Evolutionary conservation across 164 flowering plant genomes (phyloP).

Genomic region (Liquidambar formosana): DNA sequence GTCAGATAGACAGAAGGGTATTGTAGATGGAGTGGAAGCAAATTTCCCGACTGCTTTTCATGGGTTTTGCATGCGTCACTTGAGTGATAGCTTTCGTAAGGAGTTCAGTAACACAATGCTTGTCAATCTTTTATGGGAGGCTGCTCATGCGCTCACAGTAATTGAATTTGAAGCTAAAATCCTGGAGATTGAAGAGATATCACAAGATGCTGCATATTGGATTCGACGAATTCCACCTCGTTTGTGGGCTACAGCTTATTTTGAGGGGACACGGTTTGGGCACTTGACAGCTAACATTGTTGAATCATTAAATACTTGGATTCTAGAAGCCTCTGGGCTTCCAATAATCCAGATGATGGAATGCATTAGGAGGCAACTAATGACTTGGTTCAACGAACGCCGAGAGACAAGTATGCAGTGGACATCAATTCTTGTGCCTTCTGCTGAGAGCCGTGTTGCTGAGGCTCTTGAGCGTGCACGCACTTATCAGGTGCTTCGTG

Average conservation of each 20-base stretch:
- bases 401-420: slow-evolving; percentile 73
- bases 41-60: slow-evolving; percentile 77
- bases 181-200: slow-evolving; percentile 62
- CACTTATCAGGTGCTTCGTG: slow-evolving; percentile 63
- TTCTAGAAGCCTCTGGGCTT: slow-evolving; percentile 68
- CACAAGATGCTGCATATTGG: slow-evolving; percentile 78
- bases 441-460: slow-evolving; percentile 65
- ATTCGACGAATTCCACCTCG: slow-evolving; percentile 62
- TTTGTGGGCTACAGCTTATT: slow-evolving; percentile 74
- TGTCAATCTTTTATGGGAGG: slow-evolving; percentile 70
- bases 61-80: slow-evolving; percentile 76
- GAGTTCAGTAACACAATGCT: slow-evolving; percentile 66
- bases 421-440: slow-evolving; percentile 69
- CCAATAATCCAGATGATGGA: slow-evolving; percentile 79
- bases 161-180: slow-evolving; percentile 62
- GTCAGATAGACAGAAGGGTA: slow-evolving; percentile 66
- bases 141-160: slow-evolving; percentile 63
- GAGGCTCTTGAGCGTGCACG: slow-evolving; percentile 69
- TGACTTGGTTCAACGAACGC: slow-evolving; percentile 82
- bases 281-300: slow-evolving; percentile 65
- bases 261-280: slow-evolving; percentile 70
- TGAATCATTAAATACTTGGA: slow-evolving; percentile 57
- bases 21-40: slow-evolving; percentile 71
- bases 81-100: slow-evolving; percentile 64
- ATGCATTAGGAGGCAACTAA: slow-evolving; percentile 66